Conservation (phyloP, 495 filamentous ascomycete genomes). For the Neurospora tetraspora region DNA sequence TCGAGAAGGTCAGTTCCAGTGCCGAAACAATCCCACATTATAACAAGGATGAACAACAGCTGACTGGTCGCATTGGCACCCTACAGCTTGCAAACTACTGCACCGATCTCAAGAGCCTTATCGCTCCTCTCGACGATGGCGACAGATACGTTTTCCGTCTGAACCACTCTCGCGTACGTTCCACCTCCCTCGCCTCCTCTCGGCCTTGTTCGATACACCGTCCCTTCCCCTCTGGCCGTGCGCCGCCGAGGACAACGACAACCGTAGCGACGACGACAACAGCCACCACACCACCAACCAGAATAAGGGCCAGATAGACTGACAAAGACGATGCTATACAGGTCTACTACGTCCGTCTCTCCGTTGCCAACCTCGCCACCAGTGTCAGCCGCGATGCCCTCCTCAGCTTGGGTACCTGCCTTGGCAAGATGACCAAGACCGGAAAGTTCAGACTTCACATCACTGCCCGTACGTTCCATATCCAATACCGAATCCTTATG, state of each 20-base stretch:
- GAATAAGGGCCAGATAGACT: neutral
- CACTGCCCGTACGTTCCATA: constrained; percentile 41
- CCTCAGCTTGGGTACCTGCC: constrained; percentile 73
- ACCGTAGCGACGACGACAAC: neutral
- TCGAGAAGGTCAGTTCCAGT: constrained; percentile 46
- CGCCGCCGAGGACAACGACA: neutral
- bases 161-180: constrained; percentile 37
- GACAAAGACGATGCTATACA: constrained; percentile 25
- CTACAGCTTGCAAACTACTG: constrained; percentile 22
- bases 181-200: constrained; percentile 5
- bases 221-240: constrained; percentile 4
- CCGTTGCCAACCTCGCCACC: constrained; percentile 83
- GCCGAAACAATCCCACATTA: neutral
- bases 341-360: constrained; percentile 81
- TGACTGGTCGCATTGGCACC: neutral
- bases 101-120: constrained; percentile 57
- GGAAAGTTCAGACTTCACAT: constrained; percentile 81
- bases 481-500: neutral
- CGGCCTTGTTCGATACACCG: neutral
- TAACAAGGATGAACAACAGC: neutral
- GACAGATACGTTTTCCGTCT: constrained; percentile 82
- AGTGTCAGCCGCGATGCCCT: constrained; percentile 68
- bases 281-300: neutral
- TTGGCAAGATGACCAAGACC: constrained; percentile 85
- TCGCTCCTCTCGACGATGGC: constrained; percentile 58